Evolutionary conservation across 192 early-diverging fungal genomes (phyloP).

Genomic region (Entomortierella beljakovae): DNA sequence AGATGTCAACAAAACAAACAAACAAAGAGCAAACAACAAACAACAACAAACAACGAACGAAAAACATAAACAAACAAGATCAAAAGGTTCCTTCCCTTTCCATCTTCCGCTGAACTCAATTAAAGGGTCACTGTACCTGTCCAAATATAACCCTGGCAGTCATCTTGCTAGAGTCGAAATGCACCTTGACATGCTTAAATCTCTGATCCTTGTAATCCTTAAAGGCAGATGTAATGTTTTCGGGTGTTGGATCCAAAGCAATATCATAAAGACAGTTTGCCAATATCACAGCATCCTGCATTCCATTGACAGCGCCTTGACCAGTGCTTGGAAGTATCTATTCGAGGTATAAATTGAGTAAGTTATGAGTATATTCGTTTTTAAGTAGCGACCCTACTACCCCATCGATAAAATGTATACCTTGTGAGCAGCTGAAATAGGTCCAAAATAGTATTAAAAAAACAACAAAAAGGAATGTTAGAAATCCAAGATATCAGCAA

Average conservation of each 20-base stretch:
- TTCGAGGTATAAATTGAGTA: too few species aligned
- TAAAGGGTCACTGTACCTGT: not conserved
- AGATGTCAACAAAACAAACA: too few species aligned
- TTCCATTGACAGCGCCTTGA: conserved; percentile 25
- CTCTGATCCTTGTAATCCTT: conserved; percentile 16
- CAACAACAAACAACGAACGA: too few species aligned
- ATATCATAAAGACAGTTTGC: conserved; percentile 23
- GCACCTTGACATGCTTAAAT: conserved; percentile 12
- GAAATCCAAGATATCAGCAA: too few species aligned
- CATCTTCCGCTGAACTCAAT: too few species aligned
- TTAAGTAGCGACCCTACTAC: too few species aligned
- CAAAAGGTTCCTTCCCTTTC: too few species aligned
- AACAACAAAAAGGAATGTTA: not conserved
- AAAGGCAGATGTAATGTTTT: conserved; percentile 10
- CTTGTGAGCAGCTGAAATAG: not conserved
- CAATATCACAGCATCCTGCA: conserved; percentile 22
- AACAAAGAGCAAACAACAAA: too few species aligned
- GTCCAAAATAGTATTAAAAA: not conserved
- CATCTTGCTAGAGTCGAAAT: conserved; percentile 13
- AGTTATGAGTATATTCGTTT: too few species aligned
- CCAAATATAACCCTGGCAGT: conserved; percentile 21
- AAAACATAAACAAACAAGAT: too few species aligned
- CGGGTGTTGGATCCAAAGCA: not conserved
- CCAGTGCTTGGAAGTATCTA: not conserved
- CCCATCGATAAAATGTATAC: not conserved